Percentiles rank a stretch among this genome's conserved stretches.
Conservation (phyloP, 2,329 filamentous ascomycete species). For the Neoarthrinium moseri region DNA sequence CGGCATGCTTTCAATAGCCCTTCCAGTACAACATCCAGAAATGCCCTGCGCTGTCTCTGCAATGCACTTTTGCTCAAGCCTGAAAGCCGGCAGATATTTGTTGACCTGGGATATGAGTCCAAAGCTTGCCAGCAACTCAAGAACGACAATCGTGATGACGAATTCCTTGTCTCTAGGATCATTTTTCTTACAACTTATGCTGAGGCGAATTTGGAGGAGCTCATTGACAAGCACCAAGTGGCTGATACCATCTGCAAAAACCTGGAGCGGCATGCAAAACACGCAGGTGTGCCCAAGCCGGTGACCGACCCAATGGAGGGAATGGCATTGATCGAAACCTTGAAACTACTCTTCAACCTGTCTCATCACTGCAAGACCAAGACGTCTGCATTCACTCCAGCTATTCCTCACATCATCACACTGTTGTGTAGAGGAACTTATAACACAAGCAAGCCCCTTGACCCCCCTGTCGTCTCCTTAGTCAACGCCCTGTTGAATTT, state of each 20-base stretch:
- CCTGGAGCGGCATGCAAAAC: conserved; percentile 66
- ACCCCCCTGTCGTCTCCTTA: conserved; percentile 68
- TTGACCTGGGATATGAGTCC: conserved; percentile 65
- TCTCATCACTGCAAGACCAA: conserved; percentile 70
- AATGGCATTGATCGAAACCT: conserved; percentile 78
- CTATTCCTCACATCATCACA: conserved; percentile 68
- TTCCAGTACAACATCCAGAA: conserved; percentile 63
- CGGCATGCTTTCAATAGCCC: conserved; percentile 71
- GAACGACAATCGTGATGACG: conserved; percentile 74
- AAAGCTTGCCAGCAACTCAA: conserved; percentile 71
- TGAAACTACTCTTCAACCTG: conserved; percentile 89
- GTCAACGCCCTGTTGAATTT: conserved; percentile 83
- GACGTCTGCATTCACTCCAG: conserved; percentile 60
- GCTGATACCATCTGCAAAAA: conserved; percentile 69
- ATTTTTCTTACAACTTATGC: conserved; percentile 80
- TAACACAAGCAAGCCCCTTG: conserved; percentile 64
- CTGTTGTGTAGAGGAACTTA: conserved; percentile 63
- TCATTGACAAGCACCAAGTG: conserved; percentile 66
- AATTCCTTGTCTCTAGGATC: conserved; percentile 80
- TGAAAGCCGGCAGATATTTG: conserved; percentile 68
- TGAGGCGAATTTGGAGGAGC: conserved; percentile 60
- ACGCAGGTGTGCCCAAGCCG: conserved; percentile 27
- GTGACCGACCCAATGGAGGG: conserved; percentile 62
- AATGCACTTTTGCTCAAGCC: conserved; percentile 76
- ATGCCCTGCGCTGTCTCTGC: conserved; percentile 78